Conservation (phyloP, 495 filamentous ascomycete genomes). For the Tuber borchii region DNA sequence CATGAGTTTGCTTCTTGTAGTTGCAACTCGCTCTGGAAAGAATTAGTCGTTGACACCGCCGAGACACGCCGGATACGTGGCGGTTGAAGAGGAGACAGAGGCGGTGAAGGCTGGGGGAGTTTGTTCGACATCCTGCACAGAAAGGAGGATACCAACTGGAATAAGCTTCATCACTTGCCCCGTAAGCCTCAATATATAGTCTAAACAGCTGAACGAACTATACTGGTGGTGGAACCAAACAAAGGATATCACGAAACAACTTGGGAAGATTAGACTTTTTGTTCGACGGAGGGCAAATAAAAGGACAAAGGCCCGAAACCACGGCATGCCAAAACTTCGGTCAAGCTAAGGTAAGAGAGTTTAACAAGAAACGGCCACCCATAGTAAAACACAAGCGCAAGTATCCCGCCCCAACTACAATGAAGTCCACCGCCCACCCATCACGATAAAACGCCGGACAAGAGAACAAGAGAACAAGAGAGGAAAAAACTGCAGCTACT, state of each 20-base stretch:
- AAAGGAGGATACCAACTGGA: background rate
- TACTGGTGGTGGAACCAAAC: background rate
- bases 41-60: background rate
- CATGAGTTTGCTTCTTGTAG: background rate
- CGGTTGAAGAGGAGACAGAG: background rate
- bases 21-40: background rate
- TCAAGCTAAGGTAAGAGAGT: background rate
- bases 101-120: background rate
- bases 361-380: background rate
- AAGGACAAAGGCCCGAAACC: background rate
- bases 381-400: background rate
- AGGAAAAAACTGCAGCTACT: constrained; percentile 11
- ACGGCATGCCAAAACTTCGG: background rate
- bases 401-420: background rate
- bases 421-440: background rate
- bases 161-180: background rate
- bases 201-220: background rate
- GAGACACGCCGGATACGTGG: background rate
- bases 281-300: background rate
- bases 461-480: background rate
- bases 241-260: constrained; percentile 1
- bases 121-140: background rate
- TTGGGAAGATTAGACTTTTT: background rate
- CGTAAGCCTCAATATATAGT: background rate
- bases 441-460: background rate